phyloP scores from a whole-genome alignment of 208 protist genomes.

The Acanthamoeba castellanii region DNA sequence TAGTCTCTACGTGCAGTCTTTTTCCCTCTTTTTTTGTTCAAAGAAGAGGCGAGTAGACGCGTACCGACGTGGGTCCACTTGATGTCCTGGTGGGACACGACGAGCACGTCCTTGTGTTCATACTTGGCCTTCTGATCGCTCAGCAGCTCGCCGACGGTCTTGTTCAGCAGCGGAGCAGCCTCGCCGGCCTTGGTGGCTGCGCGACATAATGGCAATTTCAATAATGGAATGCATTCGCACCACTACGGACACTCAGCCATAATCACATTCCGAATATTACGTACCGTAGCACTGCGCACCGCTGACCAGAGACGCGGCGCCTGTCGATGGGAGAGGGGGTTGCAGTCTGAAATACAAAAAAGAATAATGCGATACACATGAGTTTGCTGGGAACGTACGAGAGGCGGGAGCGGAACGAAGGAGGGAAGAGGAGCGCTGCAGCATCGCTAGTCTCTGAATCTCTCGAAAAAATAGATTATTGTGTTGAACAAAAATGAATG shows the following conservation, averaged over 20 bases:
- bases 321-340: too few species aligned
- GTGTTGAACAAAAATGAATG: background rate
- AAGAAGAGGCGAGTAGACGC: background rate
- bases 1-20: too few species aligned
- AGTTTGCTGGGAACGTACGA: background rate
- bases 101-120: conserved; percentile 41
- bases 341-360: too few species aligned
- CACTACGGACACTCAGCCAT: too few species aligned
- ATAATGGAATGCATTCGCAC: too few species aligned
- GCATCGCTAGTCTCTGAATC: background rate
- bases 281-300: too few species aligned
- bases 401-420: background rate
- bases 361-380: too few species aligned
- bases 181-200: background rate
- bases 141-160: conserved; percentile 20
- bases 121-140: background rate
- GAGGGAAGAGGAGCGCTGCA: background rate
- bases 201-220: background rate
- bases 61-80: conserved; percentile 31
- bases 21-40: too few species aligned
- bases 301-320: too few species aligned
- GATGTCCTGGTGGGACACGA: conserved; percentile 27
- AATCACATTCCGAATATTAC: too few species aligned
- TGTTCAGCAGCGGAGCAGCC: conserved; percentile 12
- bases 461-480: too few species aligned